These are phyloP conservation scores for Entomortierella parvispora DNA, from an alignment of 192 early-diverging fungal genomes.

Conservation along the genomic window DNA sequence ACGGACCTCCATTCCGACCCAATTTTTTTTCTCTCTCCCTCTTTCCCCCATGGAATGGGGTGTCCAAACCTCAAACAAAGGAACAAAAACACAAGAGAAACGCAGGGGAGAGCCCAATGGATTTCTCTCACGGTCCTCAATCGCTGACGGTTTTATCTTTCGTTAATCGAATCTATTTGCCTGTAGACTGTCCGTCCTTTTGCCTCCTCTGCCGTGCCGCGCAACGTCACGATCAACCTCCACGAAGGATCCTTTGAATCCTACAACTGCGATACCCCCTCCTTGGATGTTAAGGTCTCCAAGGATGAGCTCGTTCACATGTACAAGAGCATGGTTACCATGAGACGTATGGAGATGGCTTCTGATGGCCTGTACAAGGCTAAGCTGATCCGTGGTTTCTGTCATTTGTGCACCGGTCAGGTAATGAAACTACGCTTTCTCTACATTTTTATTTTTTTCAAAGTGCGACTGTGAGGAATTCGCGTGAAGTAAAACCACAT, in stretches of 20 bases:
- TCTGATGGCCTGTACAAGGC: conserved; percentile 96
- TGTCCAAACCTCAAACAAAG: no score
- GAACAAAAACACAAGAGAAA: neutral
- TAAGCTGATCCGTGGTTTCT: conserved; percentile 98
- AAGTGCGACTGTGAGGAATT: neutral
- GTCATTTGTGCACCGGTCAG: conserved; percentile 98
- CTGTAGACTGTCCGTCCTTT: conserved; percentile 40
- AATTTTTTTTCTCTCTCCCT: no score
- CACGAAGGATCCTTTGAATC: conserved; percentile 78
- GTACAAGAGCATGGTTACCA: conserved; percentile 89
- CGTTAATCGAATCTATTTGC: neutral
- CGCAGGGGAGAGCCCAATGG: neutral
- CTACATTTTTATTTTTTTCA: neutral
- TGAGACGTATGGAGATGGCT: conserved; percentile 94
- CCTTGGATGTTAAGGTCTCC: conserved; percentile 68
- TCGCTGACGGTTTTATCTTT: no score
- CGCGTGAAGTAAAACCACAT: neutral
- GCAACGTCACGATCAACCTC: conserved; percentile 74
- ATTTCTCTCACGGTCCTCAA: conserved; percentile 5
- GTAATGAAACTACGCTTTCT: conserved; percentile 51
- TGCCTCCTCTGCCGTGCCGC: conserved; percentile 40
- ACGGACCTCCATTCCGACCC: no score
- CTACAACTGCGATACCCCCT: conserved; percentile 84
- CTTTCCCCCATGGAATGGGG: no score
- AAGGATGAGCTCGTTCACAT: conserved; percentile 80